A percentile compares a stretch with the other conserved stretches of the same genome.
phyloP scores from a whole-genome alignment of 2,329 filamentous ascomycete genomes.

The Penicillium sp. region DNA sequence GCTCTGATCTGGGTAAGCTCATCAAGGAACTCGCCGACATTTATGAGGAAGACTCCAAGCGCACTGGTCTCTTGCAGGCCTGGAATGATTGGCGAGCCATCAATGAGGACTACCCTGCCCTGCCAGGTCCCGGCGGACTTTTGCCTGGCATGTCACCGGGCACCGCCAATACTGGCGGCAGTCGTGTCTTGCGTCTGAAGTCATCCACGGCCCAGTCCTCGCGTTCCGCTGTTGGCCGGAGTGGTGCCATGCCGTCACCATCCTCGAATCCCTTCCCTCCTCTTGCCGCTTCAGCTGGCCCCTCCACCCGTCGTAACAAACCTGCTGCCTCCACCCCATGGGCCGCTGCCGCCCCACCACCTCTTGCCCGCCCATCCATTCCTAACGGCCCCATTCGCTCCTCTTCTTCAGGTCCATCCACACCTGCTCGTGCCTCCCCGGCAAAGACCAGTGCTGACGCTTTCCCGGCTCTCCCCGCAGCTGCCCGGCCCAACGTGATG shows the following conservation, averaged over 20 bases:
- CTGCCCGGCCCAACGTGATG: slow-evolving; percentile 65
- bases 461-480: slow-evolving; percentile 80
- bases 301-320: slow-evolving; percentile 21
- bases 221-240: slow-evolving; percentile 61
- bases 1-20: slow-evolving; percentile 80
- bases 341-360: slow-evolving; percentile 23
- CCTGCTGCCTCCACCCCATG: slow-evolving; percentile 24
- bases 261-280: slow-evolving; percentile 49
- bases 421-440: slow-evolving; percentile 20
- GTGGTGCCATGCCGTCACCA: slow-evolving; percentile 49
- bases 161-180: slow-evolving; percentile 52
- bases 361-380: slow-evolving; percentile 22
- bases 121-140: slow-evolving; percentile 73
- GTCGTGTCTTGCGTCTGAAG: slow-evolving; percentile 65
- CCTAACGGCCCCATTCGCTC: slow-evolving; percentile 27
- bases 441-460: slow-evolving; percentile 52
- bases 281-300: slow-evolving; percentile 32
- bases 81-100: slow-evolving; percentile 97
- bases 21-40: slow-evolving; percentile 90
- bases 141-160: slow-evolving; percentile 55
- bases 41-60: slow-evolving; percentile 79
- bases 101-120: slow-evolving; percentile 89
- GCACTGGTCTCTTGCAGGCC: slow-evolving; percentile 71
- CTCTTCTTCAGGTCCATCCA: slow-evolving; percentile 26
- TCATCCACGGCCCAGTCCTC: slow-evolving; percentile 69